Percentiles rank a stretch among this genome's conserved stretches.
phyloP scores from a whole-genome alignment of 2,329 filamentous ascomycete genomes.

The Plectosphaerella cucumerina region DNA sequence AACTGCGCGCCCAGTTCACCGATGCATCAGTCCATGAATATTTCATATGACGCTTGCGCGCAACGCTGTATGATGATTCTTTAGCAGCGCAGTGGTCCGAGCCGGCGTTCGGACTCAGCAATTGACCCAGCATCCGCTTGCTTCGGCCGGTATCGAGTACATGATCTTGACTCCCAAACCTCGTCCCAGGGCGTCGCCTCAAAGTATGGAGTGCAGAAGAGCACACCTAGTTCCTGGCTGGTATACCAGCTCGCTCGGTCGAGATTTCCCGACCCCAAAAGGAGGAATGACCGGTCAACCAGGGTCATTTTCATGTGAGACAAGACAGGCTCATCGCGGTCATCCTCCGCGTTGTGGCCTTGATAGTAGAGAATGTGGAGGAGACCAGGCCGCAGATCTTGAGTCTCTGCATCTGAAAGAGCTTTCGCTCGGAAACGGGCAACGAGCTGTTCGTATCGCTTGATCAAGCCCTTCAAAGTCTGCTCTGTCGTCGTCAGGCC shows the following conservation, averaged over 20 bases:
- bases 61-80: too few relatives aligned
- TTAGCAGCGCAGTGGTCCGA: too few relatives aligned
- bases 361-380: constrained; percentile 57
- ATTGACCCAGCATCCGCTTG: background rate
- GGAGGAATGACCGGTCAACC: constrained; percentile 62
- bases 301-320: constrained; percentile 76
- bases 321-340: constrained; percentile 59
- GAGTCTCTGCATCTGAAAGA: constrained; percentile 36
- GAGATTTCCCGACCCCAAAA: constrained; percentile 79
- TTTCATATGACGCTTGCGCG: too few relatives aligned
- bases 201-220: constrained; percentile 43
- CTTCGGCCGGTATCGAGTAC: constrained; percentile 16
- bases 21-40: too few relatives aligned
- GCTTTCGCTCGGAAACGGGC: background rate
- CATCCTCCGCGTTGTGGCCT: constrained; percentile 12
- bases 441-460: constrained; percentile 39
- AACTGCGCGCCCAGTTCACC: too few relatives aligned
- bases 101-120: too few relatives aligned
- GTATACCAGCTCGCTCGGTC: constrained; percentile 85
- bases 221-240: constrained; percentile 74
- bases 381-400: constrained; percentile 35
- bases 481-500: constrained; percentile 68
- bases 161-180: constrained; percentile 29
- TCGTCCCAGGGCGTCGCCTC: constrained; percentile 32
- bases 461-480: constrained; percentile 57